Percentiles rank a stretch among this genome's conserved stretches.
Conservation (phyloP, 2,329 filamentous ascomycete genomes). For the Rhinocladiella mackenziei region DNA sequence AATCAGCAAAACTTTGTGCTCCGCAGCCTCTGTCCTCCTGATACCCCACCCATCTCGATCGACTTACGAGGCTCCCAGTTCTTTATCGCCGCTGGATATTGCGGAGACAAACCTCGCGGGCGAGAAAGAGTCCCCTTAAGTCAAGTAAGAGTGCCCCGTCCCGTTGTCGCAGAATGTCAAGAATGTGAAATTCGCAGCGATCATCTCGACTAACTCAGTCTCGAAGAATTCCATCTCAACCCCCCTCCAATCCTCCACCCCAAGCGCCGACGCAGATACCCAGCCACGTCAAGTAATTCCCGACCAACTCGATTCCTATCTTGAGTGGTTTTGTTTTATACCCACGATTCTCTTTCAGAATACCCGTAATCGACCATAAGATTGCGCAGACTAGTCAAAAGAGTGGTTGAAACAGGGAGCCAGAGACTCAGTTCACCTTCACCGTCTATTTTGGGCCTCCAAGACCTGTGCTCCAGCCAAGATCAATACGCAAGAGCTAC, state of each 20-base stretch:
- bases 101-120: constrained; percentile 8
- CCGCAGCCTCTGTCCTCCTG: constrained; percentile 9
- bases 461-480: no score
- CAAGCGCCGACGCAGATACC: neutral
- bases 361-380: neutral
- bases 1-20: constrained; percentile 3
- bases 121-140: constrained; percentile 3
- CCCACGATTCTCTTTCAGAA: neutral
- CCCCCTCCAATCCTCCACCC: neutral
- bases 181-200: constrained; percentile 11
- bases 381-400: neutral
- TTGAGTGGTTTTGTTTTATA: no score
- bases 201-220: neutral
- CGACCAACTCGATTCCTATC: no score
- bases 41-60: no score
- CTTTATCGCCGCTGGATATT: no score
- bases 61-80: no score
- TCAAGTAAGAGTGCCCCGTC: constrained; percentile 6
- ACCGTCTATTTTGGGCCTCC: no score
- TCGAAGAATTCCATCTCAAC: neutral
- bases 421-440: no score
- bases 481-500: no score
- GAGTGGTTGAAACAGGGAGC: neutral
- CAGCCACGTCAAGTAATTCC: no score
- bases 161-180: constrained; percentile 10